These are phyloP conservation scores for Candida ortonii DNA, from an alignment of 805 yeast genomes.

Conservation along the genomic window DNA sequence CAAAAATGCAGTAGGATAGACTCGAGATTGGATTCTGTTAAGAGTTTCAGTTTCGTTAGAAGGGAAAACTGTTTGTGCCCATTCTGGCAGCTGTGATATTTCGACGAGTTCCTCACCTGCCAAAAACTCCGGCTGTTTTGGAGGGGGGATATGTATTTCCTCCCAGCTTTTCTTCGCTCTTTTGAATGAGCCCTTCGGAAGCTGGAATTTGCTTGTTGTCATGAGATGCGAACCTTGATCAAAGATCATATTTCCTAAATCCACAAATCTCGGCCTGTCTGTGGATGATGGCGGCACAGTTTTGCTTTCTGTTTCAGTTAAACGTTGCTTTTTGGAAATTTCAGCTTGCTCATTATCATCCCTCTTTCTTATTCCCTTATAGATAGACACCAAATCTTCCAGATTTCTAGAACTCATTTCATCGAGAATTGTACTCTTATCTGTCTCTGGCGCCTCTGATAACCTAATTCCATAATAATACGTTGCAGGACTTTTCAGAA, in stretches of 20 bases:
- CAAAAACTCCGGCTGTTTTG: constrained; percentile 43
- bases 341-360: constrained; percentile 11
- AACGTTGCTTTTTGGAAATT: constrained; percentile 9
- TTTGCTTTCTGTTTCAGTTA: constrained; percentile 10
- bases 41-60: constrained; percentile 59
- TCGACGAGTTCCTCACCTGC: constrained; percentile 47
- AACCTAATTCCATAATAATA: constrained; percentile 31
- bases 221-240: constrained; percentile 72
- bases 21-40: constrained; percentile 81
- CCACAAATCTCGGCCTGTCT: constrained; percentile 49
- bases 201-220: constrained; percentile 61
- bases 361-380: constrained; percentile 28
- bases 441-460: constrained; percentile 23
- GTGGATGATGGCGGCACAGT: constrained; percentile 2
- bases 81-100: constrained; percentile 65
- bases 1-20: constrained; percentile 73
- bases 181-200: constrained; percentile 84
- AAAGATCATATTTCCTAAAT: constrained; percentile 59
- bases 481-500: constrained; percentile 43
- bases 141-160: constrained; percentile 90
- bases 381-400: constrained; percentile 40
- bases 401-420: constrained; percentile 47
- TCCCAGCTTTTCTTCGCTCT: constrained; percentile 73
- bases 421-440: constrained; percentile 37
- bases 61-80: constrained; percentile 81